Percentiles rank a stretch among this genome's conserved stretches.
These are phyloP conservation scores for Phoenix roebelenii DNA, from an alignment of 176 grass and related monocot species.

Conservation along the genomic window DNA sequence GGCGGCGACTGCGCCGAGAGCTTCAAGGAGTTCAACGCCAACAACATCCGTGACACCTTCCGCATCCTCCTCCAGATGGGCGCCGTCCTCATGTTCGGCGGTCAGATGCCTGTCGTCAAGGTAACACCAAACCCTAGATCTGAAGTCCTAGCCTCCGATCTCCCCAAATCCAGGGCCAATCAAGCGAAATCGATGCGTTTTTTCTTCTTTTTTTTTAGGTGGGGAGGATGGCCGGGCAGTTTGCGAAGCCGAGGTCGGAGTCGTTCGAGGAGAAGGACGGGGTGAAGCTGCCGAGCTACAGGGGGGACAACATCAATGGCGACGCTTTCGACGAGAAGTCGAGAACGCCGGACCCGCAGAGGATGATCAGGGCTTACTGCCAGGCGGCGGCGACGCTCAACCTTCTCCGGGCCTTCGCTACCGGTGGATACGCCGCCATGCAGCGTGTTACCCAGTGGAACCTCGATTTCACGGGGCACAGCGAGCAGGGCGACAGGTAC, in stretches of 20 bases:
- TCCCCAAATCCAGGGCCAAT: background rate
- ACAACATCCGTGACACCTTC: conserved; percentile 79
- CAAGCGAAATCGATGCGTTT: too few relatives aligned
- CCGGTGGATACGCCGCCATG: conserved; percentile 93
- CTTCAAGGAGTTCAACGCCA: conserved; percentile 81
- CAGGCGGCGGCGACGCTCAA: conserved; percentile 86
- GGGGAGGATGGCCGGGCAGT: conserved; percentile 87
- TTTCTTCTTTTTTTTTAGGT: conserved; percentile 35
- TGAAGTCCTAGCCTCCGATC: background rate
- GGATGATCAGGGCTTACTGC: conserved; percentile 79
- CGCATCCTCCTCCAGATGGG: conserved; percentile 72
- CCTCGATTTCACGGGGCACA: conserved; percentile 77
- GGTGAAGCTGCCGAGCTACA: conserved; percentile 80
- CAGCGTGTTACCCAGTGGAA: conserved; percentile 91
- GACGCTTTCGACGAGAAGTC: conserved; percentile 74
- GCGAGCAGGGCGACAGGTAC: conserved; percentile 84
- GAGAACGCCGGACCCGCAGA: conserved; percentile 60
- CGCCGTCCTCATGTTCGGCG: conserved; percentile 83
- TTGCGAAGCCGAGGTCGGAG: conserved; percentile 87
- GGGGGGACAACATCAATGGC: conserved; percentile 89
- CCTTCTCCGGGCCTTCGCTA: conserved; percentile 74
- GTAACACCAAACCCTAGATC: conserved; percentile 20
- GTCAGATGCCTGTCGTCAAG: conserved; percentile 69
- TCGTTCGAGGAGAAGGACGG: conserved; percentile 65
- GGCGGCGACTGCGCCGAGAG: conserved; percentile 82